phyloP scores from a whole-genome alignment of 2,329 filamentous ascomycete genomes.

The Ophiostoma sp. region DNA sequence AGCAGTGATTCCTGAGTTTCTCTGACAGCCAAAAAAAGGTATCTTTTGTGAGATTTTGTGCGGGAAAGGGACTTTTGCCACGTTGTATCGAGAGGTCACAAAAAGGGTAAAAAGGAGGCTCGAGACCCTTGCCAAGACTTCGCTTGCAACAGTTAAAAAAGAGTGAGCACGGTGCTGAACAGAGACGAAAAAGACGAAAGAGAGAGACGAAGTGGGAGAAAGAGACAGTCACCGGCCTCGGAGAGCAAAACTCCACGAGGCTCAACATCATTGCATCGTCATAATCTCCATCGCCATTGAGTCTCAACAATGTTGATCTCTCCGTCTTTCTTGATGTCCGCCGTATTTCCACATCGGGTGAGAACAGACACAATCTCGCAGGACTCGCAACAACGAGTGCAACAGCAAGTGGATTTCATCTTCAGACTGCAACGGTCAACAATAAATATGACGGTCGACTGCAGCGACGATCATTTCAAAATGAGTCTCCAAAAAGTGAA shows the following conservation, averaged over 20 bases:
- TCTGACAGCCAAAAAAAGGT: neutral
- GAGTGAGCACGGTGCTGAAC: neutral
- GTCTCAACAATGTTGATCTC: neutral
- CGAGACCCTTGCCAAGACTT: slow-evolving; percentile 16
- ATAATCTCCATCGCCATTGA: neutral
- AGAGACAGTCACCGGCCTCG: neutral
- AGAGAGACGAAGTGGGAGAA: neutral
- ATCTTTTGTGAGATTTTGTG: neutral
- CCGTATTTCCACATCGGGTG: neutral
- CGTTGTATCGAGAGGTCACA: neutral
- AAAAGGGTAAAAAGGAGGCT: slow-evolving; percentile 8
- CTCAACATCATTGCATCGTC: neutral
- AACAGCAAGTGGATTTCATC: neutral
- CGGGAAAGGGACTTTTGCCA: neutral
- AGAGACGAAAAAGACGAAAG: neutral
- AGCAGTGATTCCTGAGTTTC: neutral
- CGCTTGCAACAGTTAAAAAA: slow-evolving; percentile 7
- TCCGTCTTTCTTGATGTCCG: neutral
- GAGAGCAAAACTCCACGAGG: neutral
- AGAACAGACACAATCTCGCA: neutral
- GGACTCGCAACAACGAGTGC: neutral
- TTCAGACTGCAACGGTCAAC: neutral
- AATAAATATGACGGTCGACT: neutral
- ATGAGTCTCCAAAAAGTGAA: neutral
- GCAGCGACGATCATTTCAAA: neutral